Percentiles rank a stretch among this genome's conserved stretches.
phyloP scores from a whole-genome alignment of 345 rosid genomes.

The Clarkia xantiana region DNA sequence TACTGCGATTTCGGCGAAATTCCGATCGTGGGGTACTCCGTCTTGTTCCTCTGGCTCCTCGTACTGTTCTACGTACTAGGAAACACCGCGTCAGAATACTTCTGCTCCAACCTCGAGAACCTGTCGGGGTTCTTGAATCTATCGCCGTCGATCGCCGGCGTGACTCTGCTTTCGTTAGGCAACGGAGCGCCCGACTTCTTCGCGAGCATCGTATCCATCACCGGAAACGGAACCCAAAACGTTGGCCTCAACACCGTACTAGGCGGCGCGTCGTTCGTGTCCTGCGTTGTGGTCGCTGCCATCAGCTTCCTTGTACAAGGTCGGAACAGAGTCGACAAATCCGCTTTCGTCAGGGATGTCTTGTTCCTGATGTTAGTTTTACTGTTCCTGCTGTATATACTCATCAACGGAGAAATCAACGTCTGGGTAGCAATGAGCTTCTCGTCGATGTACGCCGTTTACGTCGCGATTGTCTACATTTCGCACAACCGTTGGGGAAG shows the following conservation, averaged over 20 bases:
- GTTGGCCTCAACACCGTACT: constrained; percentile 55
- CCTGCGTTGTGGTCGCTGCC: constrained; percentile 71
- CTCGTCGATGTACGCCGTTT: constrained; percentile 33
- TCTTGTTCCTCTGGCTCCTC: constrained; percentile 50
- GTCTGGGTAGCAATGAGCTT: constrained; percentile 57
- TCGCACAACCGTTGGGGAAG: constrained; percentile 14
- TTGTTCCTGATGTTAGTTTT: constrained; percentile 51
- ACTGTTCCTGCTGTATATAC: constrained; percentile 29
- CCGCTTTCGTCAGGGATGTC: constrained; percentile 57
- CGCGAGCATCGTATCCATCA: constrained; percentile 59
- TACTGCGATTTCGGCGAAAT: constrained; percentile 49
- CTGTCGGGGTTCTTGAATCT: constrained; percentile 49
- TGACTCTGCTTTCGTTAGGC: constrained; percentile 83
- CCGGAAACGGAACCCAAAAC: constrained; percentile 34
- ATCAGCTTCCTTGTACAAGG: constrained; percentile 32
- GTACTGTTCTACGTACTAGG: constrained; percentile 72
- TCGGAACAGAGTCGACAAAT: constrained; percentile 23
- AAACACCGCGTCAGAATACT: constrained; percentile 83
- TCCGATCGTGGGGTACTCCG: constrained; percentile 35
- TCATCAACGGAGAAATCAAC: constrained; percentile 35
- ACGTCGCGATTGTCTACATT: constrained; percentile 46
- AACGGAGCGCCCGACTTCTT: constrained; percentile 90
- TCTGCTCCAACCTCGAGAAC: constrained; percentile 67
- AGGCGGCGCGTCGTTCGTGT: constrained; percentile 68
- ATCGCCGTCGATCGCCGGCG: constrained; percentile 81